phyloP scores from a whole-genome alignment of 2,329 filamentous ascomycete genomes.

The Aureobasidium musti region DNA sequence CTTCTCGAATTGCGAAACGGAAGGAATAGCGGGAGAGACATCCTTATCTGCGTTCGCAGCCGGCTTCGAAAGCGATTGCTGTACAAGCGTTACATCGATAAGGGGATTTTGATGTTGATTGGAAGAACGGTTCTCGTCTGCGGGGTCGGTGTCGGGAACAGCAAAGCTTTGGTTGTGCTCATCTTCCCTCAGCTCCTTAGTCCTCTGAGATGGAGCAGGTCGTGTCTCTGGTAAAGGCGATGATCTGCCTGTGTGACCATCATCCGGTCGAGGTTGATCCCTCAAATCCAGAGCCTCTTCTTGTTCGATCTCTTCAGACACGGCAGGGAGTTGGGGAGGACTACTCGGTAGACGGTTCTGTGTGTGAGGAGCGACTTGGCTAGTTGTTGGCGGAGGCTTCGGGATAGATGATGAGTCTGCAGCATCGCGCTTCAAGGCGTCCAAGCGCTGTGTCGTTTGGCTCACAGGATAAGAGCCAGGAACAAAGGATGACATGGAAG shows the following conservation, averaged over 20 bases:
- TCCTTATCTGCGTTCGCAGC: neutral
- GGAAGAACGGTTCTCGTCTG: constrained; percentile 19
- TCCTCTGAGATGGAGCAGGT: neutral
- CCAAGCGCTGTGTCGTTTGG: constrained; percentile 30
- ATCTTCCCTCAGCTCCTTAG: neutral
- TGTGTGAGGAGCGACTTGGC: constrained; percentile 23
- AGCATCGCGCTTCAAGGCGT: constrained; percentile 6
- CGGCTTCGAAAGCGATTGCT: constrained; percentile 26
- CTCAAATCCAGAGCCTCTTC: neutral
- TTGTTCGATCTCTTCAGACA: neutral
- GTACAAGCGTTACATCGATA: neutral
- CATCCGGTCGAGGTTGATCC: neutral
- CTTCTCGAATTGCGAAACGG: constrained; percentile 31
- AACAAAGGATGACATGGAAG: constrained; percentile 41
- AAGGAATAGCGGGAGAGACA: constrained; percentile 20
- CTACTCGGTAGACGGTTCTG: constrained; percentile 42
- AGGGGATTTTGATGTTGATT: constrained; percentile 13
- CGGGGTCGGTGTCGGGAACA: constrained; percentile 40
- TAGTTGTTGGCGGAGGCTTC: constrained; percentile 32
- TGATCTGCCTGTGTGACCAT: constrained; percentile 1
- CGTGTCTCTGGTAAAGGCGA: constrained; percentile 29
- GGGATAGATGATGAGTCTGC: constrained; percentile 33
- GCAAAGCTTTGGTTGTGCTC: constrained; percentile 8
- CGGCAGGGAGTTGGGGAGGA: constrained; percentile 36
- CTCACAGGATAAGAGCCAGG: constrained; percentile 42